Evolutionary conservation across 345 rosid species (phyloP), one percentile per base, ranked within the genome.

Genomic region (Linum lewisii): DNA sequence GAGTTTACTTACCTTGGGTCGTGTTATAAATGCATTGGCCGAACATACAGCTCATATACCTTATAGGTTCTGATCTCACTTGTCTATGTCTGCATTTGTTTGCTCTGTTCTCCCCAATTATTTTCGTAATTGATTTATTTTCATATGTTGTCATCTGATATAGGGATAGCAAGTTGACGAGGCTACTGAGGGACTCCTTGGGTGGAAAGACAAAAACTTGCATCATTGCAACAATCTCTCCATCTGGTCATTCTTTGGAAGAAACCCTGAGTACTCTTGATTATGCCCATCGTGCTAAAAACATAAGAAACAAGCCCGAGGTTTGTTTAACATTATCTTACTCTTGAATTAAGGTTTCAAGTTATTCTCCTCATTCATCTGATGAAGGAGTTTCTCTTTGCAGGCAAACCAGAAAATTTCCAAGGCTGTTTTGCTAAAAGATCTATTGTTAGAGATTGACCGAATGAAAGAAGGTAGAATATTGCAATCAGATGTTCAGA

Each of bases 181-280:
- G 98, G 78, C 84, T 92, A 47, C 75, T 88, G 71, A 73, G 98
- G 57, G 98, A 92, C 63, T 92, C 95, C 26, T 63, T 92, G 51
- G 98, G 98, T 67, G 98, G 98, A 66, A 92, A 85, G 72, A 92
- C 98, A 58, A 92, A 92, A 68, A 92, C 98, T 45, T 88, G 98
- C 73, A 84, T 92, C 70, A 86, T 88, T 65, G 98, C 98, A 15
- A 92, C 98, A 59, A 79, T 92, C 65, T 92, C 93, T 61, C 91
- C 96, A 47, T 84, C 98, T 69, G 93, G 84, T 61, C 79, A 82
- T 72, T 84, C 84, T 32, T 51, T 86, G 52, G 98, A 88, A 72
- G 98, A 88, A 83, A 92, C 98, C 25, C 67, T 92, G 65, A 88
- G 98, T 77, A 92, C 98, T 3, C 74, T 92, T 21, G 98, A 92